Evolutionary conservation across 1,284 basidiomycete genomes (phyloP).

Genomic region (Anthracocystis walkeri): DNA sequence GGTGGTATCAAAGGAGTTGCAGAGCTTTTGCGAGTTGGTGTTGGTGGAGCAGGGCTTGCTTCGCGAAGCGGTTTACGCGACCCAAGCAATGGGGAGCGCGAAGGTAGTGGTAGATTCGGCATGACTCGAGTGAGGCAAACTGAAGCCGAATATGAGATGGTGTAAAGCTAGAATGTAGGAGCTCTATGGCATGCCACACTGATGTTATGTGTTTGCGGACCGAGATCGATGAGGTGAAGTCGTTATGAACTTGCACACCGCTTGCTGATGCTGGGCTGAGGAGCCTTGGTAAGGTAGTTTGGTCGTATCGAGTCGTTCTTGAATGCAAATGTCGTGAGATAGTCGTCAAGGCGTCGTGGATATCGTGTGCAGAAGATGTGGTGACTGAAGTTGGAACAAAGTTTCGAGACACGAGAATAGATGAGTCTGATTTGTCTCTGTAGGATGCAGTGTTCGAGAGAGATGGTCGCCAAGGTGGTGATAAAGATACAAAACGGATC

Average conservation of each 20-base stretch:
- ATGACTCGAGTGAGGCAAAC: constrained; percentile 10
- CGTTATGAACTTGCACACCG: too few species aligned
- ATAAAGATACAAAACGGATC: constrained; percentile 4
- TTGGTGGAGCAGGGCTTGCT: constrained; percentile 37
- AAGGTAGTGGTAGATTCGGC: constrained; percentile 55
- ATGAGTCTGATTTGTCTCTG: too few species aligned
- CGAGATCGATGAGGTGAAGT: too few species aligned
- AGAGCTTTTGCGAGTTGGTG: constrained; percentile 43
- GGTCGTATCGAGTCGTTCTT: not conserved
- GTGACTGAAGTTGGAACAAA: not conserved
- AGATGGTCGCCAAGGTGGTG: not conserved
- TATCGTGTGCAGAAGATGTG: too few species aligned
- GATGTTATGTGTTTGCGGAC: too few species aligned
- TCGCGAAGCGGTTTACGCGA: constrained; percentile 42
- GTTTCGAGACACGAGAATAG: too few species aligned
- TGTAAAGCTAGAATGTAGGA: not conserved
- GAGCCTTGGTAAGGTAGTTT: too few species aligned
- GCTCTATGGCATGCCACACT: not conserved
- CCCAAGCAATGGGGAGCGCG: constrained; percentile 56
- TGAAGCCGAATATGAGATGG: too few species aligned
- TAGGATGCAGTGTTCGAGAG: too few species aligned
- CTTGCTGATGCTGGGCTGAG: too few species aligned
- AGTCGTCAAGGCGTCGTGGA: not conserved
- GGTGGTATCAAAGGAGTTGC: constrained; percentile 30
- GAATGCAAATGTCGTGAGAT: constrained; percentile 1